Evolutionary conservation across 306 rosid genomes (phyloP).

Genomic region (Pyrus pyrifolia): DNA sequence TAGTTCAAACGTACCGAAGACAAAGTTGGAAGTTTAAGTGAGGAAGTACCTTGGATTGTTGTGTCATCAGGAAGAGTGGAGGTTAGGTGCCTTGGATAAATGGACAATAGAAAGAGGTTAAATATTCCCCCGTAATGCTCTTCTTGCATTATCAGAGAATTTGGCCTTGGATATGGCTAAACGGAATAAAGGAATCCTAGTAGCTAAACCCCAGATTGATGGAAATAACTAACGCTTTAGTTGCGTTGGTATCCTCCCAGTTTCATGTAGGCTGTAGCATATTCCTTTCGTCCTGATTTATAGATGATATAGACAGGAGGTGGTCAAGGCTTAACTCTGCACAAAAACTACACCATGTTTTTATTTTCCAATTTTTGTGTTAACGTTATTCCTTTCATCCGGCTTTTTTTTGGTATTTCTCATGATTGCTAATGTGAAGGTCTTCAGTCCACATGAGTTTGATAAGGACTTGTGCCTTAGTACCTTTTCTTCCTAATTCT

Average conservation of each 20-base stretch:
- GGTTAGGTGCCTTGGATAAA: background rate
- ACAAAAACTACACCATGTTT: background rate
- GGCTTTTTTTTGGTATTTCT: background rate
- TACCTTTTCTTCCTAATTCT: background rate
- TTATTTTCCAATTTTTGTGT: background rate
- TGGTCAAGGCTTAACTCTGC: background rate
- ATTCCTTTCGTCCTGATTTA: background rate
- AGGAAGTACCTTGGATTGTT: background rate
- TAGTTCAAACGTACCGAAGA: background rate
- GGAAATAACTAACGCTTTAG: background rate
- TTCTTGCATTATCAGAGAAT: background rate
- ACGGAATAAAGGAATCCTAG: background rate
- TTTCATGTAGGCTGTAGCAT: background rate
- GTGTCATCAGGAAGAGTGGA: background rate
- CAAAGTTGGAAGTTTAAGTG: background rate
- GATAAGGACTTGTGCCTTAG: background rate
- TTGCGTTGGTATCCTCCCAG: background rate
- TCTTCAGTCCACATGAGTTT: background rate
- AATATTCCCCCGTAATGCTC: background rate
- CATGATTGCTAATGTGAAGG: background rate
- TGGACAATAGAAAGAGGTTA: background rate
- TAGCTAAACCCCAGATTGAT: background rate
- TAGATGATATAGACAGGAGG: background rate
- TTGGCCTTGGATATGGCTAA: background rate
- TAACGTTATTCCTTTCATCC: background rate